Base-by-base conservation (phyloP, 2,329 filamentous ascomycete species). In the Microdochium paspali region DNA sequence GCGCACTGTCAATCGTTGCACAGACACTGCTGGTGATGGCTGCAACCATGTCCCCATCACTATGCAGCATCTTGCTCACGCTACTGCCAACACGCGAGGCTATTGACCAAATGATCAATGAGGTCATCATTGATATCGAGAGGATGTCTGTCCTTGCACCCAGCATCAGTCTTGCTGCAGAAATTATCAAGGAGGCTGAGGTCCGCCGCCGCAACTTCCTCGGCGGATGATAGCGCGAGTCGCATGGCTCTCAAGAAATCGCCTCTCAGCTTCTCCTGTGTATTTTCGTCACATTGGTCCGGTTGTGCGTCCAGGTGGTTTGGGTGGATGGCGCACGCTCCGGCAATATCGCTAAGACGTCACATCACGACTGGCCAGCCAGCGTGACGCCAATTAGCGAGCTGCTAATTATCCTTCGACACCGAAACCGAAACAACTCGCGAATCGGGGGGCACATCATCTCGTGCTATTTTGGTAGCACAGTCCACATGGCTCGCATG, bases 11-110 rank as follows among this genome's bases (percentile, higher is more conserved):
- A 21, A 87, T 93, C 59, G 85, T 90, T 21, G 89, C 85, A 5
- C 87, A 93, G 64, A 85, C 85, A 2, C 71, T 93, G 15, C 72
- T 93, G 40, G 79, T 93, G 28, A 91, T 93, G 87, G 87, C 86
- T 6, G 85, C 87, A 15, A 89, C 84, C 15, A 87, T 91, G 80
- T 90, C 83, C 9, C 81, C 82, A 1, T 82, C 82, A 4, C 76
- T 91, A 3, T 80, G 79, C 23, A 75, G 71, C 45, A 80, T 90
- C 35, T 24, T 44, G 23, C 42, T 44, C 23, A 24, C 24, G 23
- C 42, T 44, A 13, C 42, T 44, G 42, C 42, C 42, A 12, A 25
- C 42, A 13, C 42, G 42, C 42, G 42, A 26, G 13, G 42, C 42
- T 24, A 78, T 90, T 55, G 85, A 90, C 63, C 74, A 79, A 49